Evolutionary conservation across 345 rosid species (phyloP), one percentile per base, ranked within the genome.

Genomic region (Nasturtium officinale): DNA sequence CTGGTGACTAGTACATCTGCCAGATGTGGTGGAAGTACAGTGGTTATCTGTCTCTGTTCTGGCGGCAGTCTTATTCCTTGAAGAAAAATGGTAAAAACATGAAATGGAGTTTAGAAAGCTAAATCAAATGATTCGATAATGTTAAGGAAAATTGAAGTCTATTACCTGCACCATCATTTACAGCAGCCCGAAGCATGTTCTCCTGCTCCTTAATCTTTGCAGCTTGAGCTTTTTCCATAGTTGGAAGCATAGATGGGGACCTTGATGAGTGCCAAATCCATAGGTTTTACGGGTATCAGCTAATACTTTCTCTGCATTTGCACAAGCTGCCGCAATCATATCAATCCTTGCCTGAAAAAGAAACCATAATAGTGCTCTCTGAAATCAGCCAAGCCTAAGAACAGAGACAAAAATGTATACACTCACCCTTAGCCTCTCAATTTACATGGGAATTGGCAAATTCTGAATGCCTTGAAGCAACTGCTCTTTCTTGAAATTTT

Each of bases 291-390:
- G 94, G 4, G 96, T 85, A 53, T 91, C 96, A 21, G 92, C 89
- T 62, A 95, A 73, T 7, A 90, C 92, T 79, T 86, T 87, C 79
- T 85, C 98, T 38, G 96, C 97, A 84, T 88, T 84, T 78, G 87
- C 96, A 83, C 98, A 95, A n/a, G 96, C 99, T 56, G 86, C 89
- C n/a, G 82, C 92, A 77, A 96, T 96, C 95, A 82, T 89, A 17
- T 87, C 90, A 20, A 96, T 87, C 79, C 98, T 89, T 55, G 82
- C 81, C 98, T 90, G 48, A 16, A 68, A n/a, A n/a, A n/a, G n/a
- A 43, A 42, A 46, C 50, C 33, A 65, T 46, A 61, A 61, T 2
- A 30, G 32, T 20, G 18, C 21, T 37, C 40, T 67, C 74, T 71
- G 47, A 56, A 48, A 12, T 40, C 57, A 72, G 9, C 38, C 23